phyloP scores from a whole-genome alignment of 768 basidiomycete genomes.

The Mycena alexandri region DNA sequence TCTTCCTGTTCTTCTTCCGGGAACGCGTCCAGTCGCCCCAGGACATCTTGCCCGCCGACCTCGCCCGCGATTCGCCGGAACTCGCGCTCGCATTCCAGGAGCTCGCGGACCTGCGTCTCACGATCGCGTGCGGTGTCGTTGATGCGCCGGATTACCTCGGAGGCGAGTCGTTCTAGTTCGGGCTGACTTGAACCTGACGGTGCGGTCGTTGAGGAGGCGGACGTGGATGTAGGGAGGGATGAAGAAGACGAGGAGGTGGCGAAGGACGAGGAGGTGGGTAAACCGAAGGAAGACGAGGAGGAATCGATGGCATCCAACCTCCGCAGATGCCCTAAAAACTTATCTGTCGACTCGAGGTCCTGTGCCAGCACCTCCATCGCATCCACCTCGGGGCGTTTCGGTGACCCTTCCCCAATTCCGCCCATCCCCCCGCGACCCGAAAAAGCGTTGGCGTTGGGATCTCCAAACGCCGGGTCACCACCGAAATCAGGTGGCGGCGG shows the following conservation, averaged over 20 bases:
- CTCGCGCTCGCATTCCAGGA: slow-evolving; percentile 84
- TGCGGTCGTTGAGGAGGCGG: neutral
- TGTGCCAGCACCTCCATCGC: slow-evolving; percentile 80
- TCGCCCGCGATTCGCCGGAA: slow-evolving; percentile 83
- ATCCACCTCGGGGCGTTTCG: slow-evolving; percentile 53
- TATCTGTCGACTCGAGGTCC: slow-evolving; percentile 82
- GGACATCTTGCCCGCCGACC: slow-evolving; percentile 80
- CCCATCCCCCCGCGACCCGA: slow-evolving; percentile 40
- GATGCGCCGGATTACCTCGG: slow-evolving; percentile 81
- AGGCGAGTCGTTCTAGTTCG: slow-evolving; percentile 76
- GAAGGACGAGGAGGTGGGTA: slow-evolving; percentile 39
- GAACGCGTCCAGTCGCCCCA: slow-evolving; percentile 78
- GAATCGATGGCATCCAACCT: slow-evolving; percentile 70
- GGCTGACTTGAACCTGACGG: slow-evolving; percentile 43
- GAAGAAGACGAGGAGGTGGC: slow-evolving; percentile 48
- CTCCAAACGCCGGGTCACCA: slow-evolving; percentile 26
- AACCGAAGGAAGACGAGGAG: slow-evolving; percentile 42
- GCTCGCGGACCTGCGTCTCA: slow-evolving; percentile 84
- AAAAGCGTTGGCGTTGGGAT: slow-evolving; percentile 41
- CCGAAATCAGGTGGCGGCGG: too few species aligned
- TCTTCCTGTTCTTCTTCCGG: slow-evolving; percentile 47
- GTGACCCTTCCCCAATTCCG: slow-evolving; percentile 45
- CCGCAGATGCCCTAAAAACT: slow-evolving; percentile 80
- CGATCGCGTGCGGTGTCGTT: slow-evolving; percentile 83
- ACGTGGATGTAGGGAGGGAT: neutral